These are phyloP conservation scores for Cladosporium velox DNA, from an alignment of 2,329 filamentous ascomycete species.

Conservation along the genomic window DNA sequence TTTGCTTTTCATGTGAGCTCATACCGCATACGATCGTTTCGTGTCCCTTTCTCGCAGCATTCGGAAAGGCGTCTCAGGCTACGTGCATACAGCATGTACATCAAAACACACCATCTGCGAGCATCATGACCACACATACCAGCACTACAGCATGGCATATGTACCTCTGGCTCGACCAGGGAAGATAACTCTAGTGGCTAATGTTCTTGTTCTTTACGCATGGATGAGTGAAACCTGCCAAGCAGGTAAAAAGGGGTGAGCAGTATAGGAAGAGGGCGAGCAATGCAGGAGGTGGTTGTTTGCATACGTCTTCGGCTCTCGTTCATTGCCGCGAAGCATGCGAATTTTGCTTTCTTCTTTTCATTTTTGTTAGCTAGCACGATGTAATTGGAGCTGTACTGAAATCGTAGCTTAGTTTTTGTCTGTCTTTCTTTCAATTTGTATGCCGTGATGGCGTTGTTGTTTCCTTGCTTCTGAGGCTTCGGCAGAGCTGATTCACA, in stretches of 20 bases:
- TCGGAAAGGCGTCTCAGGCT: conserved; percentile 4
- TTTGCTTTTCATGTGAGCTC: conserved; percentile 6
- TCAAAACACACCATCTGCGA: background rate
- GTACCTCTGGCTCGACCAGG: background rate
- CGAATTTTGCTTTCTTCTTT: background rate
- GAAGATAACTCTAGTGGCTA: conserved; percentile 12
- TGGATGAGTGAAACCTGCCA: background rate
- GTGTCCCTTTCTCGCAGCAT: background rate
- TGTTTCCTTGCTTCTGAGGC: background rate
- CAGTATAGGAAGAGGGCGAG: background rate
- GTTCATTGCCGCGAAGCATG: conserved; percentile 4
- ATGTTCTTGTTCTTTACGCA: background rate
- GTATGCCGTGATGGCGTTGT: background rate
- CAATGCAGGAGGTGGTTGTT: background rate
- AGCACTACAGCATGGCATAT: background rate
- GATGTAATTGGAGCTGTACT: conserved; percentile 8
- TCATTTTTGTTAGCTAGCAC: background rate
- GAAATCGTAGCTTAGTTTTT: background rate
- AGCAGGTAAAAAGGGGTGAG: background rate
- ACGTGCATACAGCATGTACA: background rate
- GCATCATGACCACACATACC: background rate
- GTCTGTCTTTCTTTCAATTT: background rate
- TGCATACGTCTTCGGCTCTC: conserved; percentile 2
- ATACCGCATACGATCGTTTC: background rate
- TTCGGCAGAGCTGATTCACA: background rate